Evolutionary conservation across 2,329 filamentous ascomycete species (phyloP).

Genomic region (Diaporthe humulicola): DNA sequence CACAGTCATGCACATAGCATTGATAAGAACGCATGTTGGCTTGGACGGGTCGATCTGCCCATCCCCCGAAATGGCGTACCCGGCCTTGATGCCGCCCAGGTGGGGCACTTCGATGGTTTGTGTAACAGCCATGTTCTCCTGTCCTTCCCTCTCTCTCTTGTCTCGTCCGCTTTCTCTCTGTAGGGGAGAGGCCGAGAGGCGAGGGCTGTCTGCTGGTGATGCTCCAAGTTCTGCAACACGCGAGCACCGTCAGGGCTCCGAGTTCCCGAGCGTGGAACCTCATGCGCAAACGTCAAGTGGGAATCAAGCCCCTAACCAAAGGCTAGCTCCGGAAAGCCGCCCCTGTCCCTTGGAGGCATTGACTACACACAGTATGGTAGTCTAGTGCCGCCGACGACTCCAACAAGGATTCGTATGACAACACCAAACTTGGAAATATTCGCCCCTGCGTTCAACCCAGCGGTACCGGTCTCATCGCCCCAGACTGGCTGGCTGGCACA

Average conservation of each 20-base stretch:
- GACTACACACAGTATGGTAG: background rate
- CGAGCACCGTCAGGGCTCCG: background rate
- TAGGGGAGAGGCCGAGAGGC: background rate
- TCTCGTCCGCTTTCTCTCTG: background rate
- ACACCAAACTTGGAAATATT: background rate
- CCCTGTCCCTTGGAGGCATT: background rate
- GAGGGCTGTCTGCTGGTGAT: background rate
- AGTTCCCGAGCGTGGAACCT: background rate
- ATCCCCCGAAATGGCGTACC: slow-evolving; percentile 50
- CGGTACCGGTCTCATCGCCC: background rate
- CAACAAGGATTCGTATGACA: background rate
- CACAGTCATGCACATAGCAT: slow-evolving; percentile 64
- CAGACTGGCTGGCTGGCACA: background rate
- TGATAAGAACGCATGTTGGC: slow-evolving; percentile 65
- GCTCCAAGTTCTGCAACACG: slow-evolving; percentile 5
- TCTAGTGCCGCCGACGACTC: background rate
- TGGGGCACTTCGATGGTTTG: slow-evolving; percentile 61
- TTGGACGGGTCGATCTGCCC: slow-evolving; percentile 60
- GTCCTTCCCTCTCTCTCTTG: background rate
- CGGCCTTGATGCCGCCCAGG: slow-evolving; percentile 61
- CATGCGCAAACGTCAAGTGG: background rate
- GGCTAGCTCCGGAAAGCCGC: background rate
- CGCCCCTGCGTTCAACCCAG: background rate
- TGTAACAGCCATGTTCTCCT: slow-evolving; percentile 49
- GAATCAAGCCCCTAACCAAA: background rate